phyloP scores from a whole-genome alignment of 2,329 filamentous ascomycete genomes.

The Myriosclerotinia curreyana region DNA sequence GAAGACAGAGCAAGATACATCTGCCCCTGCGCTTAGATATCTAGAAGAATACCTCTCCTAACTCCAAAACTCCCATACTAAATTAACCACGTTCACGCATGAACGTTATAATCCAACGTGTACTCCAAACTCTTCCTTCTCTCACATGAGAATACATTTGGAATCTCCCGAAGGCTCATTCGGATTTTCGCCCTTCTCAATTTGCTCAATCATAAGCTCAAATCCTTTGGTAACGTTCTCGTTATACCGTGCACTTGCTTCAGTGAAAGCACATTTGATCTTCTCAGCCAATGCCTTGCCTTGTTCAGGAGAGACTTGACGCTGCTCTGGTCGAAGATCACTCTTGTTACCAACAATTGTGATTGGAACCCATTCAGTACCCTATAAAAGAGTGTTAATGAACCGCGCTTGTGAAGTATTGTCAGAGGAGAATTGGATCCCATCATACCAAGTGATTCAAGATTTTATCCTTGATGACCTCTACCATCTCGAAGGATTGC shows the following conservation, averaged over 20 bases:
- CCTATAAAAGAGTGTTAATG: conserved; percentile 50
- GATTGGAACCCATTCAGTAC: conserved; percentile 86
- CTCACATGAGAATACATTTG: conserved; percentile 84
- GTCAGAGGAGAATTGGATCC: background rate
- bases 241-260: conserved; percentile 90
- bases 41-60: conserved; percentile 21
- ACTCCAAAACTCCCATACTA: conserved; percentile 19
- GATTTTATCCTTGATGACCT: conserved; percentile 95
- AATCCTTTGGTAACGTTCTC: conserved; percentile 92
- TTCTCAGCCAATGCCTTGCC: conserved; percentile 81
- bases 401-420: conserved; percentile 19
- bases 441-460: conserved; percentile 81
- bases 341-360: conserved; percentile 97
- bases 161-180: conserved; percentile 74
- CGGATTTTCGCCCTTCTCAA: conserved; percentile 91
- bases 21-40: conserved; percentile 7
- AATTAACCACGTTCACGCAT: conserved; percentile 17
- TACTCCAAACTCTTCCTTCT: background rate
- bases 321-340: conserved; percentile 87
- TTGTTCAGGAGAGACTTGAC: conserved; percentile 83
- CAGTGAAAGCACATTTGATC: conserved; percentile 89
- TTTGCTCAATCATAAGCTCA: conserved; percentile 88
- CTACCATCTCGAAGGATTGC: conserved; percentile 95
- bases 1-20: conserved; percentile 8
- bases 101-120: conserved; percentile 17